Conservation (phyloP, 2,329 filamentous ascomycete genomes). For the Beauveria caledonica region DNA sequence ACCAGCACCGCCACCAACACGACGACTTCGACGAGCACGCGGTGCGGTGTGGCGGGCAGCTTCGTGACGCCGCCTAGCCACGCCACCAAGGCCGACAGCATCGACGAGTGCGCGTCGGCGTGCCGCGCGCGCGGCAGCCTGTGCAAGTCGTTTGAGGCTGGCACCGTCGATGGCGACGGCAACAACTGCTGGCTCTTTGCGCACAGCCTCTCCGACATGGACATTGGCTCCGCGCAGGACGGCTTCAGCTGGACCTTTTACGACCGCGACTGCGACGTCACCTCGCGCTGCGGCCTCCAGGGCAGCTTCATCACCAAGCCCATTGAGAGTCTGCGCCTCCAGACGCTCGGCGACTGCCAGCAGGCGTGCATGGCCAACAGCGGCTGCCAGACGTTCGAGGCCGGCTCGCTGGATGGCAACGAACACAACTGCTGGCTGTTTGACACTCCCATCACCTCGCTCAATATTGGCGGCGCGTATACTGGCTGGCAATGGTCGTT, state of each 20-base stretch:
- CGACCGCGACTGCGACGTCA: conserved; percentile 6
- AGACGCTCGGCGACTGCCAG: conserved; percentile 5
- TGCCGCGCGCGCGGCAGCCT: background rate
- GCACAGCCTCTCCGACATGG: conserved; percentile 1
- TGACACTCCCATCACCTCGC: background rate
- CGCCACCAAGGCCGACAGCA: conserved; percentile 3
- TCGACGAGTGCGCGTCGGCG: conserved; percentile 3
- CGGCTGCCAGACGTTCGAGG: conserved; percentile 9
- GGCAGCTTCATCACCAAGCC: conserved; percentile 10
- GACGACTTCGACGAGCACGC: background rate
- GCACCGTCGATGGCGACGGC: conserved; percentile 10
- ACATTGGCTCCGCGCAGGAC: conserved; percentile 1
- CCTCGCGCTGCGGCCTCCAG: conserved; percentile 4
- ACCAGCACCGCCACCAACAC: background rate
- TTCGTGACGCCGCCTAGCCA: conserved; percentile 7
- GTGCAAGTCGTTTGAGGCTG: conserved; percentile 7
- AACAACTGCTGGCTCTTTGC: conserved; percentile 11
- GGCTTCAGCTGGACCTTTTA: conserved; percentile 11
- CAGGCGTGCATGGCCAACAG: background rate
- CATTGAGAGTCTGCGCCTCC: background rate
- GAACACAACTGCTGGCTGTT: conserved; percentile 11
- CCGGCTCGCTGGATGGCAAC: conserved; percentile 1
- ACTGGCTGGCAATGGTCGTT: conserved; percentile 3
- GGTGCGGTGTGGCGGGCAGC: conserved; percentile 7
- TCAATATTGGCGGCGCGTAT: background rate